phyloP scores from a whole-genome alignment of 768 basidiomycete species.

The Boletus huronensis region DNA sequence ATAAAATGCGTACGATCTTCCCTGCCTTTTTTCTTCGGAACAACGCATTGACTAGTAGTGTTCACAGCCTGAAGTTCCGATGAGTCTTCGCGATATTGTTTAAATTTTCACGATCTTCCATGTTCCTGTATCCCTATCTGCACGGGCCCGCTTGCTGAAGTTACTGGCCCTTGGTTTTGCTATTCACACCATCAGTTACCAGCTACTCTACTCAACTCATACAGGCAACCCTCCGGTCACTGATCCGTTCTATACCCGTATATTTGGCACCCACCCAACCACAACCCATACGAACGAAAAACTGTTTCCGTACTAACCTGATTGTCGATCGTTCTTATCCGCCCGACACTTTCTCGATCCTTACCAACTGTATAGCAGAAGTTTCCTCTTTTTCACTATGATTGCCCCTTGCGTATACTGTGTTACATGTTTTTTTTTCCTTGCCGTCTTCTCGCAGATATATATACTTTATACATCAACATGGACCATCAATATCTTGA shows the following conservation, averaged over 20 bases:
- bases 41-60: slow-evolving; percentile 21
- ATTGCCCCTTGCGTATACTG: slow-evolving; percentile 20
- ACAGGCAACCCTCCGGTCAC: slow-evolving; percentile 34
- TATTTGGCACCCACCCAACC: slow-evolving; percentile 43
- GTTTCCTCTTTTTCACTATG: slow-evolving; percentile 20
- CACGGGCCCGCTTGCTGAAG: slow-evolving; percentile 41
- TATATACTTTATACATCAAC: slow-evolving; percentile 43
- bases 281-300: slow-evolving; percentile 38
- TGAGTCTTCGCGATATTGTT: slow-evolving; percentile 86
- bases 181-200: slow-evolving; percentile 39
- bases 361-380: slow-evolving; percentile 71
- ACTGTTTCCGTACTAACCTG: slow-evolving; percentile 60
- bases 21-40: neutral
- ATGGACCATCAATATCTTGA: slow-evolving; percentile 70
- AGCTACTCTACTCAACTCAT: slow-evolving; percentile 48
- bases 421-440: slow-evolving; percentile 24
- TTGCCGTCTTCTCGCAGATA: slow-evolving; percentile 21
- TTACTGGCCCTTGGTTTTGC: slow-evolving; percentile 30
- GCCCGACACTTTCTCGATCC: slow-evolving; percentile 34
- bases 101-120: slow-evolving; percentile 47
- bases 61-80: slow-evolving; percentile 82
- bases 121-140: slow-evolving; percentile 83
- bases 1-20: slow-evolving; percentile 79
- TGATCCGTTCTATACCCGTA: slow-evolving; percentile 66
- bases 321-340: slow-evolving; percentile 36